Conservation (phyloP, 1,139 yeast genomes). For the Arxiozyma bovina region DNA sequence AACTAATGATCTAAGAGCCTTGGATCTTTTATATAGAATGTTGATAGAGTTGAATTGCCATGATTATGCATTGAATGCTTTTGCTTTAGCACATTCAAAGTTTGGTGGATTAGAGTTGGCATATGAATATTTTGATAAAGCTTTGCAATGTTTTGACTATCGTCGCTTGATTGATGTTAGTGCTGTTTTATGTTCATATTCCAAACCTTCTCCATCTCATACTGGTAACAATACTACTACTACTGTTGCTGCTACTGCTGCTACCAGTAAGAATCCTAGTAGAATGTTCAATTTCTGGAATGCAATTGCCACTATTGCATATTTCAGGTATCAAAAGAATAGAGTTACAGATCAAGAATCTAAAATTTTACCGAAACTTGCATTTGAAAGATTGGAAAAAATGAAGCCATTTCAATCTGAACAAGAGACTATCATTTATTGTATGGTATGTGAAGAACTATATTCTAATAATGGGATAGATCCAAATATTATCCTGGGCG, state of each 20-base stretch:
- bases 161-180: constrained; percentile 22
- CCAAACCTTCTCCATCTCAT: constrained; percentile 8
- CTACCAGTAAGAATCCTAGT: background rate
- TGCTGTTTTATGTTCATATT: constrained; percentile 20
- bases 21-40: constrained; percentile 22
- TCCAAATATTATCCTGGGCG: constrained; percentile 17
- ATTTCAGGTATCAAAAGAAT: constrained; percentile 16
- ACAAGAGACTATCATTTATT: constrained; percentile 28
- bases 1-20: constrained; percentile 21
- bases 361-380: constrained; percentile 19
- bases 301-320: constrained; percentile 22
- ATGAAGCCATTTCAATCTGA: constrained; percentile 22
- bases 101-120: constrained; percentile 24
- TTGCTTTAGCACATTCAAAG: constrained; percentile 24
- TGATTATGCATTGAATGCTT: constrained; percentile 21
- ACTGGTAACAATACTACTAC: background rate
- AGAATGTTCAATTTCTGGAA: constrained; percentile 21
- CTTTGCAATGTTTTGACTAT: constrained; percentile 21
- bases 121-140: constrained; percentile 23
- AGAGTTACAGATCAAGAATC: constrained; percentile 17
- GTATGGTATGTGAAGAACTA: constrained; percentile 23
- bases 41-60: constrained; percentile 21
- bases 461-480: constrained; percentile 16
- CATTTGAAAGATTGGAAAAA: constrained; percentile 17
- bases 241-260: background rate